A percentile compares a stretch with the other conserved stretches of the same genome.
These are phyloP conservation scores for Candida glaebosa DNA, from an alignment of 805 yeast genomes.

Conservation along the genomic window DNA sequence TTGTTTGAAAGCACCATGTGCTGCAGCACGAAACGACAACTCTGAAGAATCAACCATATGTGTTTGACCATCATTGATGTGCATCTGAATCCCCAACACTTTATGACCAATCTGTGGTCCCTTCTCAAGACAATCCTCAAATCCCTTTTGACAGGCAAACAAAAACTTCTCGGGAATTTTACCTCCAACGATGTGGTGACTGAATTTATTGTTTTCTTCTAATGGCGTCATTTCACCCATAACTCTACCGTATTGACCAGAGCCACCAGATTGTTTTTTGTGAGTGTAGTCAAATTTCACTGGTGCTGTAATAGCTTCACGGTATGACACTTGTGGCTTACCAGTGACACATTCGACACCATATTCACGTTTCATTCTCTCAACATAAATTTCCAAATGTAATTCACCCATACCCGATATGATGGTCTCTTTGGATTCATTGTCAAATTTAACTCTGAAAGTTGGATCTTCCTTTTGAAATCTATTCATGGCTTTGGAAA, in stretches of 20 bases:
- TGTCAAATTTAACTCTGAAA: slow-evolving; percentile 85
- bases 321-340: slow-evolving; percentile 95
- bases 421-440: slow-evolving; percentile 89
- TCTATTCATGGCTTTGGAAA: slow-evolving; percentile 94
- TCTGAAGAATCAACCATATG: slow-evolving; percentile 98
- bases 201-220: slow-evolving; percentile 69
- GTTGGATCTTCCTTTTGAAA: slow-evolving; percentile 99
- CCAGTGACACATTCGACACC: slow-evolving; percentile 95
- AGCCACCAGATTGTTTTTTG: slow-evolving; percentile 99
- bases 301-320: slow-evolving; percentile 79
- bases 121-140: slow-evolving; percentile 89
- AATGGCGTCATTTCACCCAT: slow-evolving; percentile 73
- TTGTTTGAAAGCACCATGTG: slow-evolving; percentile 86
- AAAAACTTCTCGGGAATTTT: slow-evolving; percentile 93
- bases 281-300: slow-evolving; percentile 89
- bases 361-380: slow-evolving; percentile 96
- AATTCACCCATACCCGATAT: slow-evolving; percentile 98
- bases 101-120: slow-evolving; percentile 96
- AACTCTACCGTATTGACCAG: slow-evolving; percentile 98
- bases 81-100: slow-evolving; percentile 90
- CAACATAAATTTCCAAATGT: slow-evolving; percentile 95
- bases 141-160: slow-evolving; percentile 92
- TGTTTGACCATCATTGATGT: slow-evolving; percentile 93
- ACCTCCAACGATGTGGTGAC: slow-evolving; percentile 92
- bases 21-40: slow-evolving; percentile 90